Evolutionary conservation across 2,329 filamentous ascomycete species (phyloP), one percentile per base, ranked within the genome.

Genomic region (Gaeumannomyces tritici): DNA sequence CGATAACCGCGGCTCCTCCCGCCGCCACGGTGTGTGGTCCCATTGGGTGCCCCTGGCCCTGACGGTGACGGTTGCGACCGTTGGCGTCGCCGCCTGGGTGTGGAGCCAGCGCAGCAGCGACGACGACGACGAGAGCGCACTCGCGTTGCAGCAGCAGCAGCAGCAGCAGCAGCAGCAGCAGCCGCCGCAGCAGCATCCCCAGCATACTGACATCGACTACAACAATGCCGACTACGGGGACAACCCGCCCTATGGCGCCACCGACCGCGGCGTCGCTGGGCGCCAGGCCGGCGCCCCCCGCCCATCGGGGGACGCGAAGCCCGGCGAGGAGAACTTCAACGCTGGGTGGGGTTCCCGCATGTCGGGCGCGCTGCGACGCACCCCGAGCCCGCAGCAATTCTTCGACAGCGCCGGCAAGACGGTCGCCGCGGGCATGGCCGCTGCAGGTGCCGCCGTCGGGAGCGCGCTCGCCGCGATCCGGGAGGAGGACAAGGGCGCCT

Each of bases 31-130:
- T 72, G 82, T 85, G 67, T 84, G 90, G 77, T 84, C 88, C 71
- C 93, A 96, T 77, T 97, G 93, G 91, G 85, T 96, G 64, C 93
- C 93, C 65, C 82, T 98, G 63, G 88, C 87, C 67, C 76, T 96
- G 66, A 97, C 93, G 60, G 86, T 96, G 63, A 93, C 91, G 58
- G 86, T 96, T 68, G 93, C 93, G 64, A 91, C 93, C 27, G 87
- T 90, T 62, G 92, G 93, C 42, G 77, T 96, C 59, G 93, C 88
- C 61, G 91, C 91, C 63, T 98, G 93, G 93, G 86, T 93, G 64
- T 96, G 92, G 92, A 96, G 89, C 73, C 92, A 96, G 77, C 88
- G 91, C 70, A 85, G 91, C 70, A 85, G 83, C 70, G 84, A 88
- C 63, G 88, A 91, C 61, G 42, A 51, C 6, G 88, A 92, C 31